These are phyloP conservation scores for Dactylellina cionopaga DNA, from an alignment of 2,329 filamentous ascomycete species.

Conservation along the genomic window DNA sequence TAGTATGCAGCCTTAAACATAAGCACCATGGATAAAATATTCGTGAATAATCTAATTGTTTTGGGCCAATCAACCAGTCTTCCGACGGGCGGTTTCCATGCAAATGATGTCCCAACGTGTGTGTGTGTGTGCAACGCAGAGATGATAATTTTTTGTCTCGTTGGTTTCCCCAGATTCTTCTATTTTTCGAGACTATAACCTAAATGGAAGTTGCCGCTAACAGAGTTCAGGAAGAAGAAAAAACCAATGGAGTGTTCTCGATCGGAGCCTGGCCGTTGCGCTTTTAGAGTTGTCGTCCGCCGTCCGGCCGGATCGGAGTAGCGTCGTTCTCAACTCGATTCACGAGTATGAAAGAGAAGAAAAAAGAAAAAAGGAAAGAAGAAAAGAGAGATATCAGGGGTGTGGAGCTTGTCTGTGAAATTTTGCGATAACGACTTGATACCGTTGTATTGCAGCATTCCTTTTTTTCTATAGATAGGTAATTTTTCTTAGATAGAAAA, in stretches of 20 bases:
- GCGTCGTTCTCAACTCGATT: conserved; percentile 7
- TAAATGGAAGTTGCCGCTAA: conserved; percentile 24
- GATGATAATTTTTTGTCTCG: no score
- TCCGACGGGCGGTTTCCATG: conserved; percentile 48
- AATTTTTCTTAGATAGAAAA: no score
- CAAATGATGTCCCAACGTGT: no score
- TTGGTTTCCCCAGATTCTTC: conserved; percentile 23
- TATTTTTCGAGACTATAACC: not conserved
- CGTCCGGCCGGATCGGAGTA: conserved; percentile 45
- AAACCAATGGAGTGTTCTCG: no score
- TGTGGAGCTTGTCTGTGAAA: not conserved
- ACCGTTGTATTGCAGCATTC: not conserved
- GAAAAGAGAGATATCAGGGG: not conserved
- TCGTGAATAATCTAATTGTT: no score
- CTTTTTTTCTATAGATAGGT: conserved; percentile 2
- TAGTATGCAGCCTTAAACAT: conserved; percentile 47
- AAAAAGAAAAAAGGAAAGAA: not conserved
- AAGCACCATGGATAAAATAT: no score
- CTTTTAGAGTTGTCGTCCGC: conserved; percentile 34
- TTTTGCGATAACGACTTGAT: conserved; percentile 8
- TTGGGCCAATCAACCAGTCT: conserved; percentile 17
- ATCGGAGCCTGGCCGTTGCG: conserved; percentile 49
- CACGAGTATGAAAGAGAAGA: not conserved
- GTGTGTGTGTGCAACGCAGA: no score
- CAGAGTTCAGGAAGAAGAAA: not conserved